Conservation (phyloP, 352 stramenopile species). For the Phytophthora nicotianae region DNA sequence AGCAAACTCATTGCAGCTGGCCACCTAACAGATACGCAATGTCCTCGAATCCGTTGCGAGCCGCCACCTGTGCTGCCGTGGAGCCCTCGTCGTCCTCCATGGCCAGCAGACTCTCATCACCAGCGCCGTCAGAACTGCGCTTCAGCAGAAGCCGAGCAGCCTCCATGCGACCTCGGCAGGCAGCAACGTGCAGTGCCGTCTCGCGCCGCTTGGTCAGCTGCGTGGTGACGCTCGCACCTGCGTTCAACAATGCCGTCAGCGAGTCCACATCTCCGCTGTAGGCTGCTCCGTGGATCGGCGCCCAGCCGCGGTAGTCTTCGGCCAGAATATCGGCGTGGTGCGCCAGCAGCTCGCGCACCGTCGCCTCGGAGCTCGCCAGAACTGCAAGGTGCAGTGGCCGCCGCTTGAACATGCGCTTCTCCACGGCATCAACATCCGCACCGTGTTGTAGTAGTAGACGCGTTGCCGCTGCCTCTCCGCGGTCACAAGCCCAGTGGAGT, state of each 20-base stretch:
- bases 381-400: slow-evolving; percentile 70
- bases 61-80: slow-evolving; percentile 34
- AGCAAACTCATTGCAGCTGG: neutral
- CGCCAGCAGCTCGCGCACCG: slow-evolving; percentile 45
- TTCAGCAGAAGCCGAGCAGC: slow-evolving; percentile 30
- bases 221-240: slow-evolving; percentile 18
- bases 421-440: slow-evolving; percentile 54
- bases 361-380: slow-evolving; percentile 39
- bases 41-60: slow-evolving; percentile 26
- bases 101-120: slow-evolving; percentile 13
- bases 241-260: slow-evolving; percentile 31
- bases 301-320: slow-evolving; percentile 66
- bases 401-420: slow-evolving; percentile 73
- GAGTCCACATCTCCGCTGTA: slow-evolving; percentile 41
- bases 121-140: neutral
- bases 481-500: slow-evolving; percentile 76
- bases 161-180: slow-evolving; percentile 31
- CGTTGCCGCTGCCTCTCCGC: slow-evolving; percentile 38
- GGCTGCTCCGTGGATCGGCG: slow-evolving; percentile 55
- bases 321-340: slow-evolving; percentile 46
- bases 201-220: slow-evolving; percentile 34
- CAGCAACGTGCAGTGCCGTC: slow-evolving; percentile 47
- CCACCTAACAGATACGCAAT: slow-evolving; percentile 31
- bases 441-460: slow-evolving; percentile 46
- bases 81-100: slow-evolving; percentile 30